Conservation (phyloP, 257 asterid genomes). For the Gentiana straminea region DNA sequence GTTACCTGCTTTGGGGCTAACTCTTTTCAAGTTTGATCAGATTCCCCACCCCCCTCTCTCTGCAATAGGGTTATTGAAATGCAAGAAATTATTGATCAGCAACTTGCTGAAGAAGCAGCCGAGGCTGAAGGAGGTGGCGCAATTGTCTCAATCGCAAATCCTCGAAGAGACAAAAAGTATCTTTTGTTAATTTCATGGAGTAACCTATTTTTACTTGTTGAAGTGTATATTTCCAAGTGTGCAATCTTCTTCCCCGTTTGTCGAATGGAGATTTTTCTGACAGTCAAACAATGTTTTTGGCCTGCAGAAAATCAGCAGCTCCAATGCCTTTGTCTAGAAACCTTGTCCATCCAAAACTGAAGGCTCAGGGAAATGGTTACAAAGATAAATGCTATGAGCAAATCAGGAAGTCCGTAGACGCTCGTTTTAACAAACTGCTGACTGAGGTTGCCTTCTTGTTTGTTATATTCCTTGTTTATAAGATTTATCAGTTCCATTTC, state of each 20-base stretch:
- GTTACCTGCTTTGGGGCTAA: background rate
- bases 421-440: slow-evolving; percentile 65
- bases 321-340: slow-evolving; percentile 51
- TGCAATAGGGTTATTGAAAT: slow-evolving; percentile 73
- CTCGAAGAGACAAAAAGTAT: slow-evolving; percentile 70
- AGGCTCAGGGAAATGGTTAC: slow-evolving; percentile 90
- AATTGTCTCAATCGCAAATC: slow-evolving; percentile 67
- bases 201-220: background rate
- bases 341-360: slow-evolving; percentile 49
- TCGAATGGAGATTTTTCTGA: background rate
- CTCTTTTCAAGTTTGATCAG: slow-evolving; percentile 14
- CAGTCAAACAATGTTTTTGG: slow-evolving; percentile 3
- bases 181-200: background rate
- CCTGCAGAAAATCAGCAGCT: slow-evolving; percentile 36
- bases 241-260: background rate
- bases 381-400: slow-evolving; percentile 87
- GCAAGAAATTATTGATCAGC: slow-evolving; percentile 93
- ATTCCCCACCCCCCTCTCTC: slow-evolving; percentile 1
- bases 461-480: background rate
- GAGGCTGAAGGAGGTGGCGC: slow-evolving; percentile 98
- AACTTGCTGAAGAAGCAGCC: slow-evolving; percentile 89
- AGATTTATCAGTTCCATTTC: background rate
- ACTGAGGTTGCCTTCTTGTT: slow-evolving; percentile 46
- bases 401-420: slow-evolving; percentile 79
- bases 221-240: background rate